A percentile compares a stretch with the other conserved stretches of the same genome.
Conservation (phyloP, 176 grass and related monocot species). For the Puya raimondii region DNA sequence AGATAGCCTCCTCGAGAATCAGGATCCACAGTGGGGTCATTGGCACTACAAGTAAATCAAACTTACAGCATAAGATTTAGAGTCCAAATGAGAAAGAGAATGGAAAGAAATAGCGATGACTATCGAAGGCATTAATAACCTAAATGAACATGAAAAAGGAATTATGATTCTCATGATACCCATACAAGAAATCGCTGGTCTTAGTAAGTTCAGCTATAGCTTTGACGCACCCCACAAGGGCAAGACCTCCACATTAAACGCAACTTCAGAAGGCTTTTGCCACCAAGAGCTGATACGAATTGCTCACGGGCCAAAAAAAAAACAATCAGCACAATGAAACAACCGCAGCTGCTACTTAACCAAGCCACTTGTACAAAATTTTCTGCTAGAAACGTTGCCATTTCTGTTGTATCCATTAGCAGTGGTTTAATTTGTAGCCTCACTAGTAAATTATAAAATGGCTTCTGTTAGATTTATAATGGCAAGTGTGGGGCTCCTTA, state of each 20-base stretch:
- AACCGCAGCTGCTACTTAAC: too few relatives aligned
- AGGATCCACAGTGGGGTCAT: conserved; percentile 48
- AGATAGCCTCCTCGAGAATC: conserved; percentile 45
- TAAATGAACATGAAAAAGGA: neutral
- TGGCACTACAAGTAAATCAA: conserved; percentile 40
- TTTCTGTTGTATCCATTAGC: too few relatives aligned
- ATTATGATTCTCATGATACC: too few relatives aligned
- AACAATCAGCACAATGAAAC: neutral
- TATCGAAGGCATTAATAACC: neutral
- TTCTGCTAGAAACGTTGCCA: too few relatives aligned
- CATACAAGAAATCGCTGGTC: neutral
- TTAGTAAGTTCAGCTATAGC: neutral
- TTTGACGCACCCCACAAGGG: neutral
- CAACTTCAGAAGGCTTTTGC: neutral
- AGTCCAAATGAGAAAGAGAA: neutral
- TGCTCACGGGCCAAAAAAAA: neutral
- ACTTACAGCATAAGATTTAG: neutral
- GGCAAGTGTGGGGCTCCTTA: too few relatives aligned
- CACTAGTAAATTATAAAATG: too few relatives aligned
- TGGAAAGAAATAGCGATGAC: neutral
- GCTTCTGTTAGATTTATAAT: too few relatives aligned
- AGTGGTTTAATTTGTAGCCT: too few relatives aligned
- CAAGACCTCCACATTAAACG: neutral
- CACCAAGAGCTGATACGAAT: neutral
- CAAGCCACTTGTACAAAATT: too few relatives aligned